These are phyloP conservation scores for Eimeria zaria DNA, from an alignment of 169 alveolate genomes.

Conservation along the genomic window DNA sequence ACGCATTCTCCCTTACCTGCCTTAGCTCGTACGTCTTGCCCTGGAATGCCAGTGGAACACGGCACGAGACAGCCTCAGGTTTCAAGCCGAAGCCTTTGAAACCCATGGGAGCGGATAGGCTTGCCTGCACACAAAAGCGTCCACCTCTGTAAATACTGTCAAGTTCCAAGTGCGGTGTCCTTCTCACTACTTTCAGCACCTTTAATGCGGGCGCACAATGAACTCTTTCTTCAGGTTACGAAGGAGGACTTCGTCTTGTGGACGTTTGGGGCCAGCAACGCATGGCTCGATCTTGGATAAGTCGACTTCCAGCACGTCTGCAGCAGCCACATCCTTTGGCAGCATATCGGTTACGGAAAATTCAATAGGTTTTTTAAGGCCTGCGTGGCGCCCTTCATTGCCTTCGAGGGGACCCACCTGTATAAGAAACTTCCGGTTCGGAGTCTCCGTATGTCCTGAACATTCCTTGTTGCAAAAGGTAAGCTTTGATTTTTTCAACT, in stretches of 20 bases:
- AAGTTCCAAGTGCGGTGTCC: neutral
- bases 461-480: constrained; percentile 92
- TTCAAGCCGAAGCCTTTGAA: constrained; percentile 94
- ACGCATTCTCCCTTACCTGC: neutral
- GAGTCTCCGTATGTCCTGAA: constrained; percentile 88
- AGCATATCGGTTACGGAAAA: neutral
- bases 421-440: constrained; percentile 88
- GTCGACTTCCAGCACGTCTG: constrained; percentile 94
- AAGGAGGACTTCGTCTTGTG: constrained; percentile 97
- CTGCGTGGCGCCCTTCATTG: neutral
- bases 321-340: constrained; percentile 80
- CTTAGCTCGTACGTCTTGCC: constrained; percentile 81
- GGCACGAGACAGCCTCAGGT: constrained; percentile 24
- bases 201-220: constrained; percentile 66
- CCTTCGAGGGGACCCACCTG: constrained; percentile 21
- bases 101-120: constrained; percentile 90
- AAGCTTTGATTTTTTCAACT: constrained; percentile 93
- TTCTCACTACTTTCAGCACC: neutral
- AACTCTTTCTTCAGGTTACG: constrained; percentile 94
- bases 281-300: constrained; percentile 96
- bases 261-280: constrained; percentile 99
- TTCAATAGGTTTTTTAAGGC: neutral
- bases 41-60: constrained; percentile 31
- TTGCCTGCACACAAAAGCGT: constrained; percentile 54
- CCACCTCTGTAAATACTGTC: neutral